Evolutionary conservation across 2,329 filamentous ascomycete genomes (phyloP).

Genomic region (Colletotrichum magnum): DNA sequence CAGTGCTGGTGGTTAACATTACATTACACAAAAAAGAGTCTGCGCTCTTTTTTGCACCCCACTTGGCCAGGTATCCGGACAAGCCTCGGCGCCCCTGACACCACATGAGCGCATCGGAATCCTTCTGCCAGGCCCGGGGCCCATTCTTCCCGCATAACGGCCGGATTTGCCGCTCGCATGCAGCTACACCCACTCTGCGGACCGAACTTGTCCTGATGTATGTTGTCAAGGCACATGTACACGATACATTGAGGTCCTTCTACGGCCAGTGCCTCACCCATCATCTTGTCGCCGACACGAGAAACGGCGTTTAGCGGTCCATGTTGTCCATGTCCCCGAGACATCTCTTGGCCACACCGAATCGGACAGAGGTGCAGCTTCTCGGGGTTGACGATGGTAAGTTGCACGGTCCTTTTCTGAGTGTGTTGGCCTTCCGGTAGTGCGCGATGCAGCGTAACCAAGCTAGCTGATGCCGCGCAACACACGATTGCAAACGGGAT

Average conservation of each 20-base stretch:
- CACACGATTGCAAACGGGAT: slow-evolving; percentile 1
- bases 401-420: slow-evolving; percentile 7
- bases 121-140: slow-evolving; percentile 10
- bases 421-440: slow-evolving; percentile 11
- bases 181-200: not conserved
- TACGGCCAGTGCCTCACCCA: too few relatives aligned
- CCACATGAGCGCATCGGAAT: slow-evolving; percentile 24
- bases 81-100: slow-evolving; percentile 22
- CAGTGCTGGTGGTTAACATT: too few relatives aligned
- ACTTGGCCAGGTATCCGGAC: slow-evolving; percentile 28
- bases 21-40: too few relatives aligned
- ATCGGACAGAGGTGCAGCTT: slow-evolving; percentile 3
- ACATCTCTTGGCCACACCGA: not conserved
- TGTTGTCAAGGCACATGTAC: slow-evolving; percentile 4
- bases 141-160: slow-evolving; percentile 7
- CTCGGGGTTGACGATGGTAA: slow-evolving; percentile 1
- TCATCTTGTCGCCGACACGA: too few relatives aligned
- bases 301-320: too few relatives aligned
- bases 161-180: slow-evolving; percentile 18
- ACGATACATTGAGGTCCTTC: not conserved
- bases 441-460: slow-evolving; percentile 7
- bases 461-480: not conserved
- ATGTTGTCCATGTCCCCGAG: too few relatives aligned
- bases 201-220: not conserved
- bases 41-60: too few relatives aligned